phyloP scores from a whole-genome alignment of 805 yeast genomes.

The Saturnispora dispora region DNA sequence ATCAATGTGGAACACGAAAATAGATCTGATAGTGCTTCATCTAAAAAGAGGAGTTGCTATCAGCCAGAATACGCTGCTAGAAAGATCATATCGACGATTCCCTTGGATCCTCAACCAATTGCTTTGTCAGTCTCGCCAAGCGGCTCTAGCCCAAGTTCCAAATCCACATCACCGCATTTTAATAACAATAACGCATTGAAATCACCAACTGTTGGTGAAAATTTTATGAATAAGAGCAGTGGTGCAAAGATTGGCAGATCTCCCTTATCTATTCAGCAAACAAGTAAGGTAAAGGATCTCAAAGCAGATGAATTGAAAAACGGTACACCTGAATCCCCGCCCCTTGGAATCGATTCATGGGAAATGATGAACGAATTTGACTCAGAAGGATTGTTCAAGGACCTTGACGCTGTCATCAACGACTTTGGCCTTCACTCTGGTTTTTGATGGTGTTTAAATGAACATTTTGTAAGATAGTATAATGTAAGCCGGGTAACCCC shows the following conservation, averaged over 20 bases:
- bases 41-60: conserved; percentile 16
- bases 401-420: conserved; percentile 82
- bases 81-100: conserved; percentile 66
- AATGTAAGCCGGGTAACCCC: conserved; percentile 6
- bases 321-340: neutral
- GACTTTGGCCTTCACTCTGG: conserved; percentile 81
- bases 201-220: conserved; percentile 11
- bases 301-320: neutral
- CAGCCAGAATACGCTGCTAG: conserved; percentile 69
- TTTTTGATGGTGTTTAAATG: conserved; percentile 1
- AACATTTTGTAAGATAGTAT: neutral
- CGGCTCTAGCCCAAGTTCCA: conserved; percentile 11
- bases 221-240: neutral
- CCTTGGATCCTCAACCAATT: conserved; percentile 78
- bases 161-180: conserved; percentile 13
- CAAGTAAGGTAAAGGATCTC: neutral
- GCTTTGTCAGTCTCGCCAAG: conserved; percentile 25
- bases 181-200: conserved; percentile 2
- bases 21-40: conserved; percentile 13
- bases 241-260: conserved; percentile 6
- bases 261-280: conserved; percentile 5
- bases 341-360: conserved; percentile 28
- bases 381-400: conserved; percentile 59
- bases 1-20: conserved; percentile 11
- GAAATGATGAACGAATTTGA: conserved; percentile 33